A percentile compares a stretch with the other conserved stretches of the same genome.
These are phyloP conservation scores for Podaxis sp. DNA, from an alignment of 768 basidiomycete genomes.

Conservation along the genomic window DNA sequence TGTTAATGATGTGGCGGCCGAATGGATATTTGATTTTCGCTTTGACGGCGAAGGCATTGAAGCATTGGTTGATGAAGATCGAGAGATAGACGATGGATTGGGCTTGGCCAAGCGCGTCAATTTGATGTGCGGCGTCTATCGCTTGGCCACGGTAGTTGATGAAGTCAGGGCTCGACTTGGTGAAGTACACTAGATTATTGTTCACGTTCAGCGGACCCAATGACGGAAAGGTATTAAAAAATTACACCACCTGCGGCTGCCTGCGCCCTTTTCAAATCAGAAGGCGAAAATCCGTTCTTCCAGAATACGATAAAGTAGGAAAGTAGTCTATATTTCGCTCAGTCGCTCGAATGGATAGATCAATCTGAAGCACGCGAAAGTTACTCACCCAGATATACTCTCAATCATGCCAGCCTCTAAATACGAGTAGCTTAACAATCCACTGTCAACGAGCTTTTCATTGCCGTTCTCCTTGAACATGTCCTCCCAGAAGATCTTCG, in stretches of 20 bases:
- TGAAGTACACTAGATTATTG: constrained; percentile 42
- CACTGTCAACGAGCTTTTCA: constrained; percentile 61
- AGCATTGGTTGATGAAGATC: constrained; percentile 67
- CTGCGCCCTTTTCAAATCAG: constrained; percentile 54
- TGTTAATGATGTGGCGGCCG: constrained; percentile 52
- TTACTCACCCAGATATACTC: constrained; percentile 49
- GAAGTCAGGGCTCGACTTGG: constrained; percentile 50
- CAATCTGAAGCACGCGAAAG: background rate
- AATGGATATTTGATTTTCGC: constrained; percentile 63
- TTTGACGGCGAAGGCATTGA: constrained; percentile 73
- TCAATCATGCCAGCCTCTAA: constrained; percentile 66
- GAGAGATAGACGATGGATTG: constrained; percentile 71
- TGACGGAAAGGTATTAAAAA: background rate
- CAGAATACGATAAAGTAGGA: constrained; percentile 68
- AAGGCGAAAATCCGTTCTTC: constrained; percentile 62
- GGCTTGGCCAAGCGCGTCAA: constrained; percentile 58
- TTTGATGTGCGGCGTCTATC: constrained; percentile 47
- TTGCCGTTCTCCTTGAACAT: constrained; percentile 49
- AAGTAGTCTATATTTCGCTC: constrained; percentile 39
- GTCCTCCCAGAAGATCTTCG: constrained; percentile 59
- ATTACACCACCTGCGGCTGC: constrained; percentile 28
- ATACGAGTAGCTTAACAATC: constrained; percentile 66
- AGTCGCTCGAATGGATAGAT: background rate
- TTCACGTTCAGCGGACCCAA: no score
- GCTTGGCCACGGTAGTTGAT: constrained; percentile 50